Evolutionary conservation across 441 rosid species (phyloP), one percentile per base, ranked within the genome.

Genomic region (Eruca vesicaria): DNA sequence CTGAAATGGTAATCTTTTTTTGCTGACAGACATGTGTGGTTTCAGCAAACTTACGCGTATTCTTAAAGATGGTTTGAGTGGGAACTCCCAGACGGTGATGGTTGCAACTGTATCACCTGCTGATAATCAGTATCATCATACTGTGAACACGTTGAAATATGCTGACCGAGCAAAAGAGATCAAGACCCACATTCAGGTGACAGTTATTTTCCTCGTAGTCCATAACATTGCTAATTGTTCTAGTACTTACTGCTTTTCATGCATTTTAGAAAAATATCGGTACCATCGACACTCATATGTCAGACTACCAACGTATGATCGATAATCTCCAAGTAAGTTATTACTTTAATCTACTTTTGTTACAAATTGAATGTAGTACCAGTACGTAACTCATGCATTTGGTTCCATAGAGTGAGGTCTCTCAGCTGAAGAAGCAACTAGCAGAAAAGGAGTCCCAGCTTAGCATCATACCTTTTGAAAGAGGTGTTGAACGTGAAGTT

Each of bases 31-130:
- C 82, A 82, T 63, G 91, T 83, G 70, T 83, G 90, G 52, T 79
- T 84, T 77, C 95, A 94, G 99, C 85, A 94, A 94, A 77, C 84
- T 94, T 67, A 94, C 98, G 4, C 87, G 98, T 76, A 94, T 94
- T 77, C 98, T 94, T 66, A 94, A 94, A 88, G 98, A 90, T 90
- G 97, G 99, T 75, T 85, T 94, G 77, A 91, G 99, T 82, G 99
- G 99, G 71, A 94, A 94, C 83, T 92, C 99, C 50, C 97, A 88
- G 81, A 94, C 98, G 11, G 89, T 94, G 79, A 92, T 94, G 98
- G 91, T 94, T 75, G 79, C 83, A 55, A 74, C 98, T 20, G 69
- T 94, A 82, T 94, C 98, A 69, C 97, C 97, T 14, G 93, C 91
- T 16, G 87, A 79, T 76, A 69, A 80, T 83, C 97, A 94, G 72